Base-by-base conservation (phyloP, 768 basidiomycete species). In the Leccinum pellstonianum region DNA sequence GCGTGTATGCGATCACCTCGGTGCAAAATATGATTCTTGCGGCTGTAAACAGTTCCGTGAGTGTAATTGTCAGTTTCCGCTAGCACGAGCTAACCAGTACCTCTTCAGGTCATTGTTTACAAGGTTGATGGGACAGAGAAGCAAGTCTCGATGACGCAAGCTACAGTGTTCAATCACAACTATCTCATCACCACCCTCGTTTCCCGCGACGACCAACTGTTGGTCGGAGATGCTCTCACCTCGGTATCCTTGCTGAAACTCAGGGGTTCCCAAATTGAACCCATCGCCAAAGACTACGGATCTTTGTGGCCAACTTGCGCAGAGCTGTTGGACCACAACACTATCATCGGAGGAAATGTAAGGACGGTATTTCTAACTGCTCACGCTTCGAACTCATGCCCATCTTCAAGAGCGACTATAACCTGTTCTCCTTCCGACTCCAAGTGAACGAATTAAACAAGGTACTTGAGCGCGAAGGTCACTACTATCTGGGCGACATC, bases 171-270 rank as follows among this genome's bases (percentile, higher is more conserved):
- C 88, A 86, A 89, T 63, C 90, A 93, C 69, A 93, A 91, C 57
- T 94, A 95, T 73, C 61, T 90, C 58, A 84, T 95, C 29, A 85
- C 83, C 4, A 86, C 83, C 57, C 73, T 97, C 21, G 83, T 81
- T 0, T 75, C 83, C 3, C 80, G 80, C 51, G 80, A 77, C 3
- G 73, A 85, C 60, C 76, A 74, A 50, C 70, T 96, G 25, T 73
- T 90, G 17, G 81, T 86, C n/a, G 91, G 90, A 37, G 95, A 97
- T 67, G 85, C 87, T 8, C 82, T 95, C 27, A 85, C 83, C 68
- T 93, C 93, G 0, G 80, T 95, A 17, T 87, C 92, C 3, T 64
- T 93, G 27, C 76, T 95, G 33, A 80, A 81, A 57, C 71, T 88
- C 54, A 61, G 65, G 2, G 76, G 75, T 12, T 75, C 70, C 3